Conservation (phyloP, 2,329 filamentous ascomycete genomes). For the Alternaria sp. region DNA sequence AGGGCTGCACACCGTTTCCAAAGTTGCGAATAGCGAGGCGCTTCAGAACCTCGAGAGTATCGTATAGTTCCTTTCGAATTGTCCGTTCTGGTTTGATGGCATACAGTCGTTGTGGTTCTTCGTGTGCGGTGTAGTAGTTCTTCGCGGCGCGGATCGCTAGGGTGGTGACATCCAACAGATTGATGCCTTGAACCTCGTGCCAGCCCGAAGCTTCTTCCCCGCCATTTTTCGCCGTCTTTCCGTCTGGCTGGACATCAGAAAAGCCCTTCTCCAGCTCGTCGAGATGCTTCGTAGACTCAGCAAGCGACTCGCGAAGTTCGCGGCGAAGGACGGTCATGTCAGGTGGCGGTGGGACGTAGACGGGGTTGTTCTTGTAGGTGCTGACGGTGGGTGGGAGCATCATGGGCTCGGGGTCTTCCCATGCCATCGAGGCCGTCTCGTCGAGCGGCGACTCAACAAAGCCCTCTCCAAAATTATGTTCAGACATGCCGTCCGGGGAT, state of each 20-base stretch:
- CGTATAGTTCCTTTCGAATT: slow-evolving; percentile 83
- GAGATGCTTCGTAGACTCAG: slow-evolving; percentile 73
- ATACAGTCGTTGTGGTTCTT: slow-evolving; percentile 84
- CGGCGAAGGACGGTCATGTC: slow-evolving; percentile 80
- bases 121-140: slow-evolving; percentile 94
- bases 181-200: slow-evolving; percentile 89
- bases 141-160: slow-evolving; percentile 95
- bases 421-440: slow-evolving; percentile 58
- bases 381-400: slow-evolving; percentile 98
- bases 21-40: slow-evolving; percentile 91
- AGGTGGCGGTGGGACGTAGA: slow-evolving; percentile 83
- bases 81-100: slow-evolving; percentile 87
- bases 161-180: slow-evolving; percentile 90
- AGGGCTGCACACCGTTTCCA: slow-evolving; percentile 78
- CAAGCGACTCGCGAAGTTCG: slow-evolving; percentile 72
- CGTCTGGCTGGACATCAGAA: slow-evolving; percentile 13
- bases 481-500: slow-evolving; percentile 30
- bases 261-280: slow-evolving; percentile 62
- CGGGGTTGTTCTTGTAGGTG: slow-evolving; percentile 89
- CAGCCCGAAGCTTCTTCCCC: slow-evolving; percentile 67
- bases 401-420: slow-evolving; percentile 72
- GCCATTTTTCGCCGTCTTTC: slow-evolving; percentile 16
- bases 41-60: slow-evolving; percentile 89
- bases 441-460: slow-evolving; percentile 64
- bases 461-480: slow-evolving; percentile 46